Percentiles rank a stretch among this genome's conserved stretches.
These are phyloP conservation scores for Cardiospermum halicacabum DNA, from an alignment of 345 rosid genomes.

Conservation along the genomic window DNA sequence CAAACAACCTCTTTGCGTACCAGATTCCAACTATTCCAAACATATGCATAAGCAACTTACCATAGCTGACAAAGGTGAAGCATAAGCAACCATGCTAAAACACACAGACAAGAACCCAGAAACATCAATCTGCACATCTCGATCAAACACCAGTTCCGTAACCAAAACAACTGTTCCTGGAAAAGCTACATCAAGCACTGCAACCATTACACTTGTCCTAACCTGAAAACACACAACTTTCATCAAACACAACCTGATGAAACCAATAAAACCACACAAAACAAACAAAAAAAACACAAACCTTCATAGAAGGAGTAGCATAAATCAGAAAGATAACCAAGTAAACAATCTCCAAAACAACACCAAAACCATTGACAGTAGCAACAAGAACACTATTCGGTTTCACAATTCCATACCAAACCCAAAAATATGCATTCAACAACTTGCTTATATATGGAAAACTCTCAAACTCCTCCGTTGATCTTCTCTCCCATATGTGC, in stretches of 20 bases:
- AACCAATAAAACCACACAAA: no score
- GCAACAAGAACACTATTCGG: slow-evolving; percentile 67
- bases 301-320: slow-evolving; percentile 52
- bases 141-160: slow-evolving; percentile 32
- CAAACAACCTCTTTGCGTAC: no score
- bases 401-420: slow-evolving; percentile 67
- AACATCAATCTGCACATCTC: slow-evolving; percentile 39
- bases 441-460: slow-evolving; percentile 60
- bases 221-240: slow-evolving; percentile 16
- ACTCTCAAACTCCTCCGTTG: slow-evolving; percentile 78
- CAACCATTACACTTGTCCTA: slow-evolving; percentile 38
- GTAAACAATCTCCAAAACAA: slow-evolving; percentile 43
- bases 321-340: slow-evolving; percentile 52
- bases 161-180: slow-evolving; percentile 38
- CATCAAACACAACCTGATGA: no score
- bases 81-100: slow-evolving; percentile 58
- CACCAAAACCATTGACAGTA: slow-evolving; percentile 76
- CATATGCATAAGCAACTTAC: no score
- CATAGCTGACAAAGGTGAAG: slow-evolving; percentile 83
- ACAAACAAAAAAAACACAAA: no score
- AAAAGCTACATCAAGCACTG: slow-evolving; percentile 47
- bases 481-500: slow-evolving; percentile 52
- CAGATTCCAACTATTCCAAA: no score
- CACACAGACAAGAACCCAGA: slow-evolving; percentile 53
- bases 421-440: slow-evolving; percentile 62